Base-by-base conservation (phyloP, 192 early-diverging fungal species). In the Lunasporangiospora selenospora region DNA sequence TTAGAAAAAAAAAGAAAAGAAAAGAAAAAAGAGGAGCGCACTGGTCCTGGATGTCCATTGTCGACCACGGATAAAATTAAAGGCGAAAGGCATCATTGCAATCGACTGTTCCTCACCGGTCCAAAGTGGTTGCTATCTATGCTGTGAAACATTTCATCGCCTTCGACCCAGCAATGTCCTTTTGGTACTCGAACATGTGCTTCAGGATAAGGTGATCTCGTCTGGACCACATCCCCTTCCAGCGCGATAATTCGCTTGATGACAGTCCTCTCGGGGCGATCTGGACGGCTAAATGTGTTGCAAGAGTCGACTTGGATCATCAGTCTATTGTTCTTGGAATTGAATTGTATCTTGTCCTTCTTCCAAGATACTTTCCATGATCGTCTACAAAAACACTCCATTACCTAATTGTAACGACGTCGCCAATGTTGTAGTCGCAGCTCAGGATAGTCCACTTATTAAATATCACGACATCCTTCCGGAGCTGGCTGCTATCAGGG, bases 121-220 rank as follows among this genome's bases (percentile, higher is more conserved):
- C 93, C 93, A 69, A 89, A 93, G 12, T 76, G 55, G 75, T 91
- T 93, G 63, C 91, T 93, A 46, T 95, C 93, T 43, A 75, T 81
- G 48, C 89, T 90, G 58, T 92, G 90, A 65, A 91, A 95, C 34
- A 82, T 81, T 66, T 95, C 93, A 65, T 95, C 93, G 31, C 89
- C 89, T 64, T 95, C 93, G 40, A 93, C 79, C 93, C 93, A 95
- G 64, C 88, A 90, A 57, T 95, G 87, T 10, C 93, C 93, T 57
- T 69, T 71, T 27, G 93, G 93, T 12, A 95, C 75, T 40, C 78
- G 77, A 7, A 93, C 62, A 75, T 82, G 65, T 21, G 42, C 42
- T 8, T 81, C 69, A 37, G 75, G 75, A 40, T 79, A 75, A 1
- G 80, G 78, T 23, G 59, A 40, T 37, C 78, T 43, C 31, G 88